A percentile compares a stretch with the other conserved stretches of the same genome.
Evolutionary conservation across 208 protist genomes (phyloP).

Genomic region (Trypanosoma mega): DNA sequence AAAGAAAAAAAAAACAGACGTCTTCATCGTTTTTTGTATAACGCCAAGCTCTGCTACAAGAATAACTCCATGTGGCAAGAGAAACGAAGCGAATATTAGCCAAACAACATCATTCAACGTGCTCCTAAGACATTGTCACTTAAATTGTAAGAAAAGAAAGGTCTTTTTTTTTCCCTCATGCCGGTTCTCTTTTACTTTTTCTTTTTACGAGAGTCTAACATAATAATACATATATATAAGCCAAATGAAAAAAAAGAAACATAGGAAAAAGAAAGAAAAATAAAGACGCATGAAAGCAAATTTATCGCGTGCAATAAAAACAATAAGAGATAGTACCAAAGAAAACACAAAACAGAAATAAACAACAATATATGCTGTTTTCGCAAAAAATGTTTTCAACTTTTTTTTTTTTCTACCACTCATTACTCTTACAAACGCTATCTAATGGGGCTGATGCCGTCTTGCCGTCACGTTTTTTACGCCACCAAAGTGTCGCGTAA

Average conservation of each 20-base stretch:
- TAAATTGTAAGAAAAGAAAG: too few relatives aligned
- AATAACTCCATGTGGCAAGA: too few relatives aligned
- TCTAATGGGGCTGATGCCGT: conserved; percentile 49
- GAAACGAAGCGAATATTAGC: too few relatives aligned
- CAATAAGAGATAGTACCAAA: background rate
- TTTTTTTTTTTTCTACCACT: conserved; percentile 36
- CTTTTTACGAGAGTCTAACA: too few relatives aligned
- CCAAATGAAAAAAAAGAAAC: conserved; percentile 2
- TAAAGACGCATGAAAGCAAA: background rate
- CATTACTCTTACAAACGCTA: conserved; percentile 49
- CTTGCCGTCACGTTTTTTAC: conserved; percentile 55
- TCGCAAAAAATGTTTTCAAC: conserved; percentile 2
- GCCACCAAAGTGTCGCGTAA: conserved; percentile 75
- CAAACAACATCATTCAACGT: too few relatives aligned
- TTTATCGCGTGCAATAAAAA: conserved; percentile 11
- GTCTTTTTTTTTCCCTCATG: too few relatives aligned
- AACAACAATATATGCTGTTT: background rate
- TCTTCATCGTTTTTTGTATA: too few relatives aligned
- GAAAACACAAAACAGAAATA: conserved; percentile 1
- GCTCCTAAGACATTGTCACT: too few relatives aligned
- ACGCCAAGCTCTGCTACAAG: too few relatives aligned
- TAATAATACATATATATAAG: background rate
- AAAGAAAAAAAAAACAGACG: too few relatives aligned
- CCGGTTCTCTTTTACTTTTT: too few relatives aligned
- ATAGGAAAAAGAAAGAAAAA: conserved; percentile 4